Evolutionary conservation across 208 protist species (phyloP).

Genomic region (Leptomonas seymouri): DNA sequence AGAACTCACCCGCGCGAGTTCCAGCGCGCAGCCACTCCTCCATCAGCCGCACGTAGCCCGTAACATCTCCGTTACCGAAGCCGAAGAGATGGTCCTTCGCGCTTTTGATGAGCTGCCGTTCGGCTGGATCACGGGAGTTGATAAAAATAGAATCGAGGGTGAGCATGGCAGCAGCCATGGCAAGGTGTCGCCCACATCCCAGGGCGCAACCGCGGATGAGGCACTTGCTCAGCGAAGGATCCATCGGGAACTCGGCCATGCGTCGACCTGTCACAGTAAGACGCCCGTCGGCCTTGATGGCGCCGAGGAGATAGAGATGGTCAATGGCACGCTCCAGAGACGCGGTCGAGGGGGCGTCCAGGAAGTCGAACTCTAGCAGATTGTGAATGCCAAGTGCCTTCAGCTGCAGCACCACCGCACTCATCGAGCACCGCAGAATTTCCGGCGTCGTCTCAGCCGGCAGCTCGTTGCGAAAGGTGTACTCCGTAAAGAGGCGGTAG

Average conservation of each 20-base stretch:
- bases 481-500: conserved; percentile 96
- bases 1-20: conserved; percentile 74
- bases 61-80: conserved; percentile 84
- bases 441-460: conserved; percentile 93
- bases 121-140: conserved; percentile 90
- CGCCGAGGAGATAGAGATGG: conserved; percentile 98
- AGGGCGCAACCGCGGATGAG: conserved; percentile 75
- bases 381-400: conserved; percentile 98
- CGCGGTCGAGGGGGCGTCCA: conserved; percentile 97
- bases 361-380: conserved; percentile 97
- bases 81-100: conserved; percentile 78
- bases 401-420: conserved; percentile 95
- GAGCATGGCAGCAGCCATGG: conserved; percentile 91
- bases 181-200: conserved; percentile 87
- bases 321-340: conserved; percentile 97
- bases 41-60: conserved; percentile 83
- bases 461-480: conserved; percentile 96
- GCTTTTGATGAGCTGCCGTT: conserved; percentile 68
- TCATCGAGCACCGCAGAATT: conserved; percentile 97
- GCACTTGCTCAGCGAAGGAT: conserved; percentile 97
- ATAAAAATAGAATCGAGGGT: conserved; percentile 96
- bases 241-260: conserved; percentile 99
- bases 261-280: conserved; percentile 96
- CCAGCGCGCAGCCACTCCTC: conserved; percentile 83
- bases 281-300: conserved; percentile 97